Percentiles rank a stretch among this genome's conserved stretches.
Evolutionary conservation across 805 yeast genomes (phyloP).

Genomic region (Yarrowia sp.): DNA sequence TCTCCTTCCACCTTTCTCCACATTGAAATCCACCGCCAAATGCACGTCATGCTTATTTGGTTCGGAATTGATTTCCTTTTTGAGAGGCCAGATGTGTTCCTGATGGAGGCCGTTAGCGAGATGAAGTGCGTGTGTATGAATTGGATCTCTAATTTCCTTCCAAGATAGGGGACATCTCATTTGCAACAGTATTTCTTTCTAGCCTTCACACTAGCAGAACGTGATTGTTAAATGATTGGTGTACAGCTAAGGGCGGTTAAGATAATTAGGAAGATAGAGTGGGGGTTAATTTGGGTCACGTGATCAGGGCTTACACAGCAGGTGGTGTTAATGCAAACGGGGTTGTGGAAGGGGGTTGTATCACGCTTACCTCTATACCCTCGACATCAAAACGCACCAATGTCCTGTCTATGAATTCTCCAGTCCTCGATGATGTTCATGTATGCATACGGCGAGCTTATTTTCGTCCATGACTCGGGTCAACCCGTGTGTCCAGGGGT

Average conservation of each 20-base stretch:
- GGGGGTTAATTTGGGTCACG: background rate
- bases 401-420: background rate
- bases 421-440: background rate
- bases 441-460: background rate
- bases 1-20: constrained; percentile 37
- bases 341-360: no score
- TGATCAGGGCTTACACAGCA: no score
- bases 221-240: background rate
- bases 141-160: no score
- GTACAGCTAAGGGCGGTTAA: no score
- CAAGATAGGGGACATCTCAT: no score
- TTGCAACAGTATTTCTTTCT: no score
- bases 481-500: background rate
- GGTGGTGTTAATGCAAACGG: no score
- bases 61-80: constrained; percentile 34
- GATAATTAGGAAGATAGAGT: background rate
- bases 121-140: no score
- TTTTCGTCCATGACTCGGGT: constrained; percentile 4
- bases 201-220: constrained; percentile 1
- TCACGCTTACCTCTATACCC: no score
- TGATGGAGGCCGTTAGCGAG: background rate
- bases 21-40: constrained; percentile 1
- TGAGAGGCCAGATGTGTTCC: background rate
- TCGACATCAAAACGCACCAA: background rate
- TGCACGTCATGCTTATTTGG: constrained; percentile 28